phyloP scores from a whole-genome alignment of 352 stramenopile species.

The Phytophthora litchii region DNA sequence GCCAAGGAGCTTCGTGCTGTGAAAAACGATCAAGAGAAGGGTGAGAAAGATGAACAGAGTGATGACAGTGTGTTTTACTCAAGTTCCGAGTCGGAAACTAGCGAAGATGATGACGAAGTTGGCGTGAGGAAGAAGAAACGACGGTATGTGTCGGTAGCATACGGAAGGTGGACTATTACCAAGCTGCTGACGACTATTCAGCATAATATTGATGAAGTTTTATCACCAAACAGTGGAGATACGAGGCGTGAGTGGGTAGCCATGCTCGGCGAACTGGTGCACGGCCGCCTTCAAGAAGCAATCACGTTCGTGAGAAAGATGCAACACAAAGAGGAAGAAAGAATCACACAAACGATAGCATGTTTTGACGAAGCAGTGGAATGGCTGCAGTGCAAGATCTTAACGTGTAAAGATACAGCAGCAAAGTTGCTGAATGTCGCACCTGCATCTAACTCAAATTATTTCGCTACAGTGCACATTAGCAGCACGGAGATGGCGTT shows the following conservation, averaged over 20 bases:
- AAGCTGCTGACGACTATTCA: slow-evolving; percentile 49
- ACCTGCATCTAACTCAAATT: not conserved
- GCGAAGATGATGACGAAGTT: slow-evolving; percentile 10
- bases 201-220: slow-evolving; percentile 27
- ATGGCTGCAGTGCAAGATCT: slow-evolving; percentile 57
- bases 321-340: slow-evolving; percentile 24
- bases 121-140: slow-evolving; percentile 9
- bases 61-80: slow-evolving; percentile 16
- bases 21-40: slow-evolving; percentile 1
- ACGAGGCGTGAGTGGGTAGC: slow-evolving; percentile 31
- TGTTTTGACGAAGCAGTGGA: slow-evolving; percentile 45
- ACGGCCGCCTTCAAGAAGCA: slow-evolving; percentile 27
- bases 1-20: slow-evolving; percentile 4
- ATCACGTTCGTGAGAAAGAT: slow-evolving; percentile 14
- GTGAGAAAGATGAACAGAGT: slow-evolving; percentile 2
- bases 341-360: slow-evolving; percentile 35
- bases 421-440: slow-evolving; percentile 24
- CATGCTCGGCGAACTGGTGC: slow-evolving; percentile 42
- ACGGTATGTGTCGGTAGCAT: slow-evolving; percentile 20
- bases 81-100: slow-evolving; percentile 18
- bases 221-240: slow-evolving; percentile 21
- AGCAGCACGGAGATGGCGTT: slow-evolving; percentile 54
- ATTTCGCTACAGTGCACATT: slow-evolving; percentile 22
- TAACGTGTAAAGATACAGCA: slow-evolving; percentile 24
- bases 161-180: slow-evolving; percentile 55